A percentile compares a stretch with the other conserved stretches of the same genome.
Evolutionary conservation across 1,139 yeast genomes (phyloP).

Genomic region (Zygoascus sp.): DNA sequence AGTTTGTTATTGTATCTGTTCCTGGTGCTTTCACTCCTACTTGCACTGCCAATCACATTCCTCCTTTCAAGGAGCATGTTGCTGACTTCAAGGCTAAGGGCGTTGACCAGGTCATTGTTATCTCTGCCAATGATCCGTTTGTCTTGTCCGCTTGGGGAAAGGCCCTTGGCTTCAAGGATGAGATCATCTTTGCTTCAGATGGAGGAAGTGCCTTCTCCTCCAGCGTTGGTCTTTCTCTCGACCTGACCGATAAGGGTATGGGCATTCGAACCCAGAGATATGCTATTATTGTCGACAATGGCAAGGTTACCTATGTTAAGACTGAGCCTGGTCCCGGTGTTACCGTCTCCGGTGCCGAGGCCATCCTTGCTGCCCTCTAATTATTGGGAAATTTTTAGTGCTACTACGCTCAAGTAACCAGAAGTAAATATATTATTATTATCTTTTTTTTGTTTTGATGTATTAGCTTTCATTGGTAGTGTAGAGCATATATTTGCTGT

Average conservation of each 20-base stretch:
- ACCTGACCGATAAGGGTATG: slow-evolving; percentile 52
- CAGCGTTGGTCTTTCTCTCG: slow-evolving; percentile 57
- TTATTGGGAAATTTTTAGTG: neutral
- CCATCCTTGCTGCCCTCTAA: slow-evolving; percentile 37
- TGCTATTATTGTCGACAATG: slow-evolving; percentile 64
- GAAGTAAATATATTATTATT: neutral
- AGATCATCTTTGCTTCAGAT: slow-evolving; percentile 63
- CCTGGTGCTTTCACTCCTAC: slow-evolving; percentile 95
- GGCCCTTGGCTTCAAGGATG: slow-evolving; percentile 52
- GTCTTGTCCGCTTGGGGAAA: slow-evolving; percentile 79
- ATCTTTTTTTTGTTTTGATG: neutral
- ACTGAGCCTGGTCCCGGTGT: slow-evolving; percentile 60
- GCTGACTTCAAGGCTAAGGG: slow-evolving; percentile 60
- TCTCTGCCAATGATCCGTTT: slow-evolving; percentile 80
- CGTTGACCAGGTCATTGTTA: slow-evolving; percentile 64
- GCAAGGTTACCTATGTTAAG: slow-evolving; percentile 59
- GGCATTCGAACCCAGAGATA: slow-evolving; percentile 68
- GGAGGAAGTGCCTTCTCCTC: slow-evolving; percentile 59
- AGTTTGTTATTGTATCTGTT: slow-evolving; percentile 68
- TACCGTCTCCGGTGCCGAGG: slow-evolving; percentile 59
- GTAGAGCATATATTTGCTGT: neutral
- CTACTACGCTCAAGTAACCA: too few species aligned
- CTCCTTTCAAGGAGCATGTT: slow-evolving; percentile 57
- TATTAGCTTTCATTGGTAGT: neutral
- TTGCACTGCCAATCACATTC: slow-evolving; percentile 77